Conservation (phyloP, 1,284 basidiomycete species). For the Sanghuangporus sanghuang region DNA sequence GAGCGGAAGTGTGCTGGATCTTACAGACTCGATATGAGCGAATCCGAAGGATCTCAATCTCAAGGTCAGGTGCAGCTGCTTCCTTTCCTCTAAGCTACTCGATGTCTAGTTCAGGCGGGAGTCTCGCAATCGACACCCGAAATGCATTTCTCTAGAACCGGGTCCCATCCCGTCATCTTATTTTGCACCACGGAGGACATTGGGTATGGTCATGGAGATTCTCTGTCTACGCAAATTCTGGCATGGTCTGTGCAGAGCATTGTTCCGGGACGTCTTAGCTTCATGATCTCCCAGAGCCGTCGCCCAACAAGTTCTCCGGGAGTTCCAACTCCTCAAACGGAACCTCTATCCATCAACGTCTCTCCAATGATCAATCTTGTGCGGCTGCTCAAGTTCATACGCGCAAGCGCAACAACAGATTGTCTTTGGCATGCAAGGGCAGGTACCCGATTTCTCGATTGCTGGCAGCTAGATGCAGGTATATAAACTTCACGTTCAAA, state of each 20-base stretch:
- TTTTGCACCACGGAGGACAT: neutral
- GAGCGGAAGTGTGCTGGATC: neutral
- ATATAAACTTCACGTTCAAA: neutral
- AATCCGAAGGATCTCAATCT: neutral
- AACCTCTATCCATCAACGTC: neutral
- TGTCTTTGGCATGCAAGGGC: slow-evolving; percentile 11
- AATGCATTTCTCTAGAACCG: slow-evolving; percentile 4
- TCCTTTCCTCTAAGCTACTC: neutral
- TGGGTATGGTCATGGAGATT: slow-evolving; percentile 1
- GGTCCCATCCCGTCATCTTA: neutral
- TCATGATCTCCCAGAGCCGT: slow-evolving; percentile 7
- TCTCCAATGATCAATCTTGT: slow-evolving; percentile 3
- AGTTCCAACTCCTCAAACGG: neutral
- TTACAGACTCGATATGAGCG: slow-evolving; percentile 10
- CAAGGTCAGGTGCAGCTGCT: neutral
- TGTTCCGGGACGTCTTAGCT: slow-evolving; percentile 1
- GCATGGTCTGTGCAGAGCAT: neutral
- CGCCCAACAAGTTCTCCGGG: slow-evolving; percentile 10
- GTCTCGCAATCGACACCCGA: slow-evolving; percentile 8
- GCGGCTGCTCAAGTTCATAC: neutral
- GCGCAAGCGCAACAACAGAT: neutral
- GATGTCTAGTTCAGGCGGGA: neutral
- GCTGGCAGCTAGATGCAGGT: slow-evolving; percentile 4
- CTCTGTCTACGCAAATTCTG: slow-evolving; percentile 8
- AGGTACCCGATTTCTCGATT: slow-evolving; percentile 10